Evolutionary conservation across 768 basidiomycete genomes (phyloP), one percentile per base, ranked within the genome.

Genomic region (Sarcomyxa edulis): DNA sequence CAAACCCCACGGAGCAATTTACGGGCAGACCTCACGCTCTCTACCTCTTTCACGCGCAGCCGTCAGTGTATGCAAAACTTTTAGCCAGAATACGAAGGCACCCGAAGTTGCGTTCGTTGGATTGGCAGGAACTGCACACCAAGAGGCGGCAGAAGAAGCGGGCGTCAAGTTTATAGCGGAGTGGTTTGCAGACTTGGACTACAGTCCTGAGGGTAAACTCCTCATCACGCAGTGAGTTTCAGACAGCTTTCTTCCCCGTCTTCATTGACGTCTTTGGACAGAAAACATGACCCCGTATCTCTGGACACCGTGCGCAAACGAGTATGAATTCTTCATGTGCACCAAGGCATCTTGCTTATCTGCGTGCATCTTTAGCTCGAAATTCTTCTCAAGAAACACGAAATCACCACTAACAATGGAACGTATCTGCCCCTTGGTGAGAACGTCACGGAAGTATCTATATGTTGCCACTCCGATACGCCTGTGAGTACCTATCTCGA

Each of bases 181-280:
- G 43, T 81, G 77, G 74, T 83, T 79, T 48, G 78, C 75, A 2
- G 81, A 86, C 50, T 54, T 83, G 20, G 76, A 80, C 14, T 83
- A 84, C 46, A 67, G 56, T 35, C 50, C 64, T 3, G 65, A 71
- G 39, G 81, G 81, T 3, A 72, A 71, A 46, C 60, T 83, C 20
- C 49, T 82, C 25, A 80, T 80, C 39, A 79, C 78, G 7, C 71
- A 76, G 78, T 76, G 40, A 12, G 55, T 51, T 2, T 16, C 7
- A 30, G 2, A 14, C 6, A 2, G 5, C 20, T 9, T 14, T n/a
- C 35, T 45, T 39, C 25, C 31, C 38, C 29, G 2, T 23, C 4
- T 10, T 40, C 36, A 5, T 10, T n/a, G n/a, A n/a, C n/a, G n/a
- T n/a, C n/a, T n/a, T n/a, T n/a, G n/a, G n/a, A 14, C 32, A 79